Evolutionary conservation across 1,284 basidiomycete species (phyloP).

Genomic region (Vanrija sp.): DNA sequence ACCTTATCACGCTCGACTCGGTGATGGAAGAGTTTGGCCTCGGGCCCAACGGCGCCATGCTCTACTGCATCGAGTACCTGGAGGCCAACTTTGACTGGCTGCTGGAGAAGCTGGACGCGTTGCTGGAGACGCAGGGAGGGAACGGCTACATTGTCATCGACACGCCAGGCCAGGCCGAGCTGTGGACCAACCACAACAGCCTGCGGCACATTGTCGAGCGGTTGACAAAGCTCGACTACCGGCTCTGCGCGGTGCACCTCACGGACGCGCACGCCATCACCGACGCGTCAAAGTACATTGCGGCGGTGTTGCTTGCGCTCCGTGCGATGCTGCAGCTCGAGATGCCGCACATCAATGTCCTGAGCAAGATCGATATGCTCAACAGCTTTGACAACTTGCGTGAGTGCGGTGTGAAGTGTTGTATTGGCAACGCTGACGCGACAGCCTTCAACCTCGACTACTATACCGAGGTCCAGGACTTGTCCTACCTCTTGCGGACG

Average conservation of each 20-base stretch:
- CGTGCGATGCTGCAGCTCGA: constrained; percentile 98
- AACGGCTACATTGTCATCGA: constrained; percentile 83
- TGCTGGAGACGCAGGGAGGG: constrained; percentile 47
- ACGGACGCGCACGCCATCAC: constrained; percentile 97
- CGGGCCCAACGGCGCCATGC: constrained; percentile 94
- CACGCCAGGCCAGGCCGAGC: constrained; percentile 94
- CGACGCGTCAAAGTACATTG: constrained; percentile 91
- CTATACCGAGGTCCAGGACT: constrained; percentile 96
- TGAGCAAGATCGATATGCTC: constrained; percentile 92
- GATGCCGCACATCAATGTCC: constrained; percentile 88
- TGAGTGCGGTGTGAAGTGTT: constrained; percentile 45
- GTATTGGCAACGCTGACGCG: not conserved
- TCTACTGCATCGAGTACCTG: constrained; percentile 97
- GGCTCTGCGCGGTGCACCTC: constrained; percentile 91
- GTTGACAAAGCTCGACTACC: constrained; percentile 71
- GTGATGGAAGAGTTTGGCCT: constrained; percentile 82
- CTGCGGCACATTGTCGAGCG: constrained; percentile 72
- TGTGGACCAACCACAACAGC: constrained; percentile 92
- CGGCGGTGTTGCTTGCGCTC: constrained; percentile 83
- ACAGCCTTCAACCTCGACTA: constrained; percentile 95
- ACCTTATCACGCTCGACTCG: constrained; percentile 80
- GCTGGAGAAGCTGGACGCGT: constrained; percentile 62
- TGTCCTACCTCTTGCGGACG: constrained; percentile 78
- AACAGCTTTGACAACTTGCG: constrained; percentile 82
- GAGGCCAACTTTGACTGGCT: constrained; percentile 97